Conservation (phyloP, 805 yeast genomes). For the Kodamaea kaohsiungensis region DNA sequence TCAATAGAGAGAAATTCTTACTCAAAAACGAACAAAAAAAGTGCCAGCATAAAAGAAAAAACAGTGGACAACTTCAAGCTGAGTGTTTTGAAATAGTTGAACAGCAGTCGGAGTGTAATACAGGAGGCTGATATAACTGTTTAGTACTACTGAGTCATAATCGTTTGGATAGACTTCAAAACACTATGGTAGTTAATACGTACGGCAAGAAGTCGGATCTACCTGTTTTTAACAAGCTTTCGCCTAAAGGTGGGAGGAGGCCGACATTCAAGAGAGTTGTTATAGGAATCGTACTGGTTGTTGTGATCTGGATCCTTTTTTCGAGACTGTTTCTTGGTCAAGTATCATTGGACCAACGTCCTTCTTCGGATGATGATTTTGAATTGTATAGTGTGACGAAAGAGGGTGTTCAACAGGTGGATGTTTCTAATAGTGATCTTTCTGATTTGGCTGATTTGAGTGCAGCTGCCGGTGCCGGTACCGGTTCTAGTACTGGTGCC, state of each 20-base stretch:
- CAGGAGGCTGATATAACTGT: neutral
- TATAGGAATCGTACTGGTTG: constrained; percentile 5
- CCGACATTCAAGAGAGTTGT: constrained; percentile 7
- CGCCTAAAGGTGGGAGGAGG: constrained; percentile 14
- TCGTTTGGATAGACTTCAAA: neutral
- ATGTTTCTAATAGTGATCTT: constrained; percentile 4
- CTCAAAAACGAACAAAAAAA: neutral
- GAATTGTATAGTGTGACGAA: constrained; percentile 32
- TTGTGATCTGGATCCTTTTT: constrained; percentile 14
- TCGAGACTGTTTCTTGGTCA: neutral
- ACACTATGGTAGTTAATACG: constrained; percentile 25
- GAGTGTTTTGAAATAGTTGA: neutral
- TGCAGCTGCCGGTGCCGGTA: constrained; percentile 1
- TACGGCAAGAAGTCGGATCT: constrained; percentile 48
- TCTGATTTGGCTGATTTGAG: constrained; percentile 3
- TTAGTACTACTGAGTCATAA: neutral
- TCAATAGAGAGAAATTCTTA: neutral
- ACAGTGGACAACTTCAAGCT: neutral
- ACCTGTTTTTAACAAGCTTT: constrained; percentile 35
- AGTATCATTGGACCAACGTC: neutral
- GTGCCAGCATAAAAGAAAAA: neutral
- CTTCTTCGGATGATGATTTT: constrained; percentile 14
- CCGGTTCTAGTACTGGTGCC: constrained; percentile 10
- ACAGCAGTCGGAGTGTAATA: neutral
- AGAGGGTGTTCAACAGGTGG: constrained; percentile 26